Evolutionary conservation across 768 basidiomycete genomes (phyloP), one percentile per base, ranked within the genome.

Genomic region (Rubroboletus pulcherrimus): DNA sequence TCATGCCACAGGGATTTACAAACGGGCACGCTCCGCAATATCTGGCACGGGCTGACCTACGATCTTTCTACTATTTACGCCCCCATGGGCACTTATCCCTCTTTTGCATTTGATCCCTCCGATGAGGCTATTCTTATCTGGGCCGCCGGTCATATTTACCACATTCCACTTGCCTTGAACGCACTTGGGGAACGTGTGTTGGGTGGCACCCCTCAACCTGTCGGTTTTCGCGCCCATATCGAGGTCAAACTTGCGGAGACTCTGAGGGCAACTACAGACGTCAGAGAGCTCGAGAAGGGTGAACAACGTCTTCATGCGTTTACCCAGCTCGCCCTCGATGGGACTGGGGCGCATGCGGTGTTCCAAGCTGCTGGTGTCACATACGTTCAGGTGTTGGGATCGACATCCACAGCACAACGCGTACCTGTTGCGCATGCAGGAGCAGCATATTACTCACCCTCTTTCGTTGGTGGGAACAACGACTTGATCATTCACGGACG

Each of bases 51-150:
- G 0, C 74, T 90, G 33, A 84, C 78, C 2, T 88, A 87, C 62
- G 87, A 90, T 64, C 74, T 84, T n/a, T 75, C 75, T 21, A 66
- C 68, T 10, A 75, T 87, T 49, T 87, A 82, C 9, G 85, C 87
- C 14, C 87, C 88, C 0, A 89, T 89, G 86, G 86, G 87, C 11
- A 90, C 87, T 39, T 90, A 90, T 60, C 88, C 87, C 0, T 84
- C 86, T 1, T 90, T 86, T 63, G 77, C 87, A 9, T 89, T 89
- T 64, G 53, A 57, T 55, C 55, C 66, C 7, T 63, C 57, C 30
- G 63, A 67, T 24, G 58, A 62, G 21, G 66, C 65, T 24, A 71
- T 89, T 50, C 76, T 89, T 58, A 84, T 89, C 54, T 89, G 87
- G 87, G 85, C 87, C 5, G 80, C 84, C 2, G 87, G 87, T 3